Evolutionary conservation across 2,329 filamentous ascomycete genomes (phyloP).

Genomic region (Xylariomycetidae sp.): DNA sequence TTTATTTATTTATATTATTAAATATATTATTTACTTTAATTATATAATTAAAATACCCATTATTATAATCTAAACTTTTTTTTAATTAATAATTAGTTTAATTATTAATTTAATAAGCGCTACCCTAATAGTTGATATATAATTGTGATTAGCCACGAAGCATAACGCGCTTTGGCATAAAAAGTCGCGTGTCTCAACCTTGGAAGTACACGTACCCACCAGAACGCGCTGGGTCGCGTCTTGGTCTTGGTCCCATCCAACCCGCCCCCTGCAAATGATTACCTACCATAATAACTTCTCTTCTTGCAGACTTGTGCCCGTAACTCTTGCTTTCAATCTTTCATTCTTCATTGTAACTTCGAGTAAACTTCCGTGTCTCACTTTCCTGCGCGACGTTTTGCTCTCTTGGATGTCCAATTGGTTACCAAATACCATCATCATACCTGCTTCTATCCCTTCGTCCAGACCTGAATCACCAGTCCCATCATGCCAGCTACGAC

Average conservation of each 20-base stretch:
- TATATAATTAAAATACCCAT: too few species aligned
- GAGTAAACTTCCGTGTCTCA: neutral
- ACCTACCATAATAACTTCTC: too few species aligned
- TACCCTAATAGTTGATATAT: too few species aligned
- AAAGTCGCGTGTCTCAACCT: constrained; percentile 8
- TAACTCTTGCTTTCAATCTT: neutral
- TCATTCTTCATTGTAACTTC: neutral
- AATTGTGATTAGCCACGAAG: too few species aligned
- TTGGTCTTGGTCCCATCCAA: constrained; percentile 4
- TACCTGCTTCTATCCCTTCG: neutral
- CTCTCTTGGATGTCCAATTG: neutral
- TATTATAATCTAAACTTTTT: too few species aligned
- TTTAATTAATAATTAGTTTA: neutral
- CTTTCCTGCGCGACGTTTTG: neutral
- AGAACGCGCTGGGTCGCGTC: constrained; percentile 10
- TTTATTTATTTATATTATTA: neutral
- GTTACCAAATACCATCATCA: neutral
- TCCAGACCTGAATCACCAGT: too few species aligned
- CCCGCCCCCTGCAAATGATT: too few species aligned
- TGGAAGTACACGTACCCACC: too few species aligned
- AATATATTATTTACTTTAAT: neutral
- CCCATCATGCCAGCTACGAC: constrained; percentile 24
- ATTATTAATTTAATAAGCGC: too few species aligned
- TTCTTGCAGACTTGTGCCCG: too few species aligned
- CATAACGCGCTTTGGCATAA: too few species aligned